Evolutionary conservation across 2,329 filamentous ascomycete species (phyloP).

Genomic region (Alternaria viburni): DNA sequence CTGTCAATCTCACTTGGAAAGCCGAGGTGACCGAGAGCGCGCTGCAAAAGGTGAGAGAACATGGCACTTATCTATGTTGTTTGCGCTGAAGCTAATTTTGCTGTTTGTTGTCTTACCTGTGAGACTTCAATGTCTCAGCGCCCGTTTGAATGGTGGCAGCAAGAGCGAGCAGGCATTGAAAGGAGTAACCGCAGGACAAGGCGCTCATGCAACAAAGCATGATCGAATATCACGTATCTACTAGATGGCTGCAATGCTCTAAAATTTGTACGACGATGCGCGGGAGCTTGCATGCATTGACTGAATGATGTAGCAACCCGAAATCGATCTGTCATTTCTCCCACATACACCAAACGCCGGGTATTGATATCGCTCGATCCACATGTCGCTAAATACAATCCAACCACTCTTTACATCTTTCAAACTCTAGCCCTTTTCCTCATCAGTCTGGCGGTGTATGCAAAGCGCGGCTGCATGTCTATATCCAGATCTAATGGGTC

Average conservation of each 20-base stretch:
- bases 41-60: not conserved
- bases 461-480: slow-evolving; percentile 15
- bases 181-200: not conserved
- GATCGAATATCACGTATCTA: not conserved
- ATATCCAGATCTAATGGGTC: slow-evolving; percentile 14
- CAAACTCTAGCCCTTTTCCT: not conserved
- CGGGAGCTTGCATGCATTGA: not conserved
- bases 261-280: not conserved
- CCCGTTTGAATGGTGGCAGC: not conserved
- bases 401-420: not conserved
- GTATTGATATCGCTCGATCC: not conserved
- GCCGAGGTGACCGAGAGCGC: not conserved
- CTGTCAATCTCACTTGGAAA: not conserved
- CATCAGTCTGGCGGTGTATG: slow-evolving; percentile 10
- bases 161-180: not conserved
- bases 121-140: not conserved
- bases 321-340: not conserved
- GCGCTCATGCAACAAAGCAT: not conserved
- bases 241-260: rapidly evolving
- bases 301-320: not conserved
- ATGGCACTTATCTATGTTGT: not conserved
- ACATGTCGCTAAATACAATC: not conserved
- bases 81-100: not conserved
- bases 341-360: not conserved
- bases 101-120: not conserved